phyloP scores from a whole-genome alignment of 2,329 filamentous ascomycete genomes.

The Anthostomella pinea region DNA sequence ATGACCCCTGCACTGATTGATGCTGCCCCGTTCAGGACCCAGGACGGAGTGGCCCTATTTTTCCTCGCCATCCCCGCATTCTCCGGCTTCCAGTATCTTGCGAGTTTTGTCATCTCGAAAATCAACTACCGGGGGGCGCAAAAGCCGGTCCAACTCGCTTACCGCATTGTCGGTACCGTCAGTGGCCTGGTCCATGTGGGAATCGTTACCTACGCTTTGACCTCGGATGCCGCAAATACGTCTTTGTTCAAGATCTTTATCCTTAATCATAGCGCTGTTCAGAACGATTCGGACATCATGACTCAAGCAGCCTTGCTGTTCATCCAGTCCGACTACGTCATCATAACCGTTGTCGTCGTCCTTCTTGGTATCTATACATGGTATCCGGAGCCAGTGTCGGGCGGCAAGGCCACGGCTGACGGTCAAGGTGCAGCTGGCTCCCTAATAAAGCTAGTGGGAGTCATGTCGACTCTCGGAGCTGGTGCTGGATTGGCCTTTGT shows the following conservation, averaged over 20 bases:
- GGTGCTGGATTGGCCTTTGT: slow-evolving; percentile 8
- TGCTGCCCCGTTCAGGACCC: background rate
- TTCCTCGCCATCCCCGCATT: slow-evolving; percentile 3
- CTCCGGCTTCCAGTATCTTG: slow-evolving; percentile 1
- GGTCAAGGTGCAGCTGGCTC: too few species aligned
- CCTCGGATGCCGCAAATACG: slow-evolving; percentile 1
- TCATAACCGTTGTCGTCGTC: slow-evolving; percentile 5
- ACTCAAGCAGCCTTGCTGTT: slow-evolving; percentile 6
- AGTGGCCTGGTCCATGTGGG: slow-evolving; percentile 5
- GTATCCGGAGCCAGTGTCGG: too few species aligned
- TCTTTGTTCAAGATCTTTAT: slow-evolving; percentile 4
- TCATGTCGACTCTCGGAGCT: slow-evolving; percentile 5
- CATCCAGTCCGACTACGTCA: slow-evolving; percentile 6
- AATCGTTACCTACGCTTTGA: slow-evolving; percentile 1
- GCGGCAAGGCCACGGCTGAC: too few species aligned
- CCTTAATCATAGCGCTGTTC: slow-evolving; percentile 2
- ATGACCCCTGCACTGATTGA: slow-evolving; percentile 3
- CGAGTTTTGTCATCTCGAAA: too few species aligned
- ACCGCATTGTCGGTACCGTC: slow-evolving; percentile 3
- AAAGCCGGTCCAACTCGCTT: slow-evolving; percentile 2
- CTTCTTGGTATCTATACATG: slow-evolving; percentile 6
- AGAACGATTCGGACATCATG: slow-evolving; percentile 2
- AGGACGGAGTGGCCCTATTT: slow-evolving; percentile 2
- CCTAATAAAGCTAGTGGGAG: background rate
- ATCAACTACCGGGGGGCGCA: background rate